phyloP scores from a whole-genome alignment of 495 filamentous ascomycete genomes.

The Thermothielavioides terrestris region DNA sequence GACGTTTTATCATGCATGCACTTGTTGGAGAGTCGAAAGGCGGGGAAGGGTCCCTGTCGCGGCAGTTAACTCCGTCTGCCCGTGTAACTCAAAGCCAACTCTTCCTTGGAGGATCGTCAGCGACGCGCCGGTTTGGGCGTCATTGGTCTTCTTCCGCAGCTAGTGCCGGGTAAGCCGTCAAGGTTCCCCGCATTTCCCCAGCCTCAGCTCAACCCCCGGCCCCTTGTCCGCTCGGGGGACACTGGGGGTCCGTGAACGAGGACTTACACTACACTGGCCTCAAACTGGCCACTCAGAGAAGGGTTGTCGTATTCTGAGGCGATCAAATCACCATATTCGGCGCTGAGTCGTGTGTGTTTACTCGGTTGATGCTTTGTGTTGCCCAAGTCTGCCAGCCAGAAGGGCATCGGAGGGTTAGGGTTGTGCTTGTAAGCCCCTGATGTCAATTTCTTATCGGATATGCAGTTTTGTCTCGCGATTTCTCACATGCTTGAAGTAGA shows the following conservation, averaged over 20 bases:
- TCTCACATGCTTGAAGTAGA: not conserved
- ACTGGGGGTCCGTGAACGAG: too few species aligned
- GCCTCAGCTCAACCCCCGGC: too few species aligned
- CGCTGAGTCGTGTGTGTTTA: too few species aligned
- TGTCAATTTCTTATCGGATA: not conserved
- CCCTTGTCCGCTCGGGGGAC: too few species aligned
- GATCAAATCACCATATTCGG: too few species aligned
- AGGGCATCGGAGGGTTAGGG: slow-evolving; percentile 1
- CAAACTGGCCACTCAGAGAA: too few species aligned
- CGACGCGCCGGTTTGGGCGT: not conserved
- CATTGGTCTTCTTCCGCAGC: not conserved
- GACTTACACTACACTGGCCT: too few species aligned
- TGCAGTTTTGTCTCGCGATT: not conserved
- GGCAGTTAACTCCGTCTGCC: not conserved
- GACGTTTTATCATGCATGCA: too few species aligned
- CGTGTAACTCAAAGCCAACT: not conserved
- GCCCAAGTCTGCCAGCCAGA: not conserved
- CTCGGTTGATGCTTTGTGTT: too few species aligned
- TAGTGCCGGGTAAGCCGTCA: not conserved
- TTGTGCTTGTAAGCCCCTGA: not conserved
- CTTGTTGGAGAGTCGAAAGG: not conserved
- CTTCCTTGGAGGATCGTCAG: not conserved
- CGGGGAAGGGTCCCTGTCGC: not conserved
- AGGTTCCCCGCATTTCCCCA: slow-evolving; percentile 5
- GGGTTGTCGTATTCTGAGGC: too few species aligned